Conservation (phyloP, 108 stramenopile genomes). For the Conticribra guillardii region DNA sequence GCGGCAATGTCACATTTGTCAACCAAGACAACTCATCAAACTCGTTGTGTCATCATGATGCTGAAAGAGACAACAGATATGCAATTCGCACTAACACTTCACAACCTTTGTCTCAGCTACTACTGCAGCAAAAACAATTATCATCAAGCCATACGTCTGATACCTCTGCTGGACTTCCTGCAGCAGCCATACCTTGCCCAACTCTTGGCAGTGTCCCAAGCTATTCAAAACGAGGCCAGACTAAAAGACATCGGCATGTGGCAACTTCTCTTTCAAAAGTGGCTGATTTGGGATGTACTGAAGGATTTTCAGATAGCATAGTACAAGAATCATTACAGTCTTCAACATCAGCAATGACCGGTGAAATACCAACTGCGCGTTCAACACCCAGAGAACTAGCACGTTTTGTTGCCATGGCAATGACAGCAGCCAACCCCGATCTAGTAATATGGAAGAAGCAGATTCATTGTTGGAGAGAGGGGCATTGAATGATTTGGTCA, state of each 20-base stretch:
- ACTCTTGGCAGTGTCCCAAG: not conserved
- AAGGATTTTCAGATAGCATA: not conserved
- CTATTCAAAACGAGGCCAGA: not conserved
- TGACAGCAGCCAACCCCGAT: conserved; percentile 14
- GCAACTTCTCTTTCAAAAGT: not conserved
- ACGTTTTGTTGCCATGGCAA: conserved; percentile 27
- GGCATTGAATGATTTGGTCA: conserved; percentile 18
- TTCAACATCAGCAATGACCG: not conserved
- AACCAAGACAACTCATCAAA: not conserved
- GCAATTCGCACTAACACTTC: not conserved
- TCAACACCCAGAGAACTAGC: conserved; percentile 23
- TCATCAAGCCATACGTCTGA: too few species aligned
- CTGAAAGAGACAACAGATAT: not conserved
- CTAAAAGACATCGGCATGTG: not conserved
- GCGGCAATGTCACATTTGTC: not conserved
- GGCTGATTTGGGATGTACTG: not conserved
- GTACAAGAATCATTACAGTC: not conserved
- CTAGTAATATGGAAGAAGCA: conserved; percentile 11
- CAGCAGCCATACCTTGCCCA: not conserved
- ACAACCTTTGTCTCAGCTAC: not conserved
- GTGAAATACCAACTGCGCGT: not conserved
- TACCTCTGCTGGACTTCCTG: too few species aligned
- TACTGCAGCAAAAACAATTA: too few species aligned
- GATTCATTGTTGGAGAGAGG: not conserved
- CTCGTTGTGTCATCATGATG: not conserved